Conservation (phyloP, 345 rosid genomes). For the Salix viminalis region DNA sequence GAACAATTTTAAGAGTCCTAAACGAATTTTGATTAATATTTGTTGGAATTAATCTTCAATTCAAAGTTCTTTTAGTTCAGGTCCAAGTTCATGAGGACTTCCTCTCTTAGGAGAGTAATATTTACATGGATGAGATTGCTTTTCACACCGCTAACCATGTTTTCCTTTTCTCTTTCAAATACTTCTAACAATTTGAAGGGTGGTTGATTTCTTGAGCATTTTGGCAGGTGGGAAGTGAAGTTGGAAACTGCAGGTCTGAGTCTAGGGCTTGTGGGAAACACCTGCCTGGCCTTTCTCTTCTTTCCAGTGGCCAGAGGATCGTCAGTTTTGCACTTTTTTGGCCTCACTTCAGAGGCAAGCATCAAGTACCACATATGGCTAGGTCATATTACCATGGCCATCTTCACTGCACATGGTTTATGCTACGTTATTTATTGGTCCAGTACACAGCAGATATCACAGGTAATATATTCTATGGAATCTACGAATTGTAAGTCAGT, state of each 20-base stretch:
- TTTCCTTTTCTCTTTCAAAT: too few relatives aligned
- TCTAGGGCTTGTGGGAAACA: conserved; percentile 22
- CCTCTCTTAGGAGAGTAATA: too few relatives aligned
- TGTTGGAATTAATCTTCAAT: too few relatives aligned
- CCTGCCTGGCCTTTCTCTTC: conserved; percentile 23
- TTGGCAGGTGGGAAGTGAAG: conserved; percentile 18
- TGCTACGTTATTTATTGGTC: conserved; percentile 19
- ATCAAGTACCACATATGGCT: conserved; percentile 32
- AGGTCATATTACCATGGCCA: conserved; percentile 13
- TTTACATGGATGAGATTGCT: too few relatives aligned
- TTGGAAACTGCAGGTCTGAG: conserved; percentile 10
- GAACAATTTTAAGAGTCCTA: neutral
- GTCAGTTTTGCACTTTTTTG: conserved; percentile 17
- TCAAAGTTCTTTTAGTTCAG: too few relatives aligned
- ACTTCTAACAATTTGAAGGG: neutral
- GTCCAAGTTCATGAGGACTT: too few relatives aligned
- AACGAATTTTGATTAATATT: neutral
- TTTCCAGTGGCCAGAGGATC: conserved; percentile 28
- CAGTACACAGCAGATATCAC: conserved; percentile 12
- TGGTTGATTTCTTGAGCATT: neutral
- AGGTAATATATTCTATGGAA: conserved; percentile 3
- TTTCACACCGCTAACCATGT: too few relatives aligned
- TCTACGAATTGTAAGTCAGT: too few relatives aligned
- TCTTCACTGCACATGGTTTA: conserved; percentile 27
- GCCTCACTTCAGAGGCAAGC: conserved; percentile 28